phyloP scores from a whole-genome alignment of 2,329 filamentous ascomycete genomes.

The Curvularia spicifera region DNA sequence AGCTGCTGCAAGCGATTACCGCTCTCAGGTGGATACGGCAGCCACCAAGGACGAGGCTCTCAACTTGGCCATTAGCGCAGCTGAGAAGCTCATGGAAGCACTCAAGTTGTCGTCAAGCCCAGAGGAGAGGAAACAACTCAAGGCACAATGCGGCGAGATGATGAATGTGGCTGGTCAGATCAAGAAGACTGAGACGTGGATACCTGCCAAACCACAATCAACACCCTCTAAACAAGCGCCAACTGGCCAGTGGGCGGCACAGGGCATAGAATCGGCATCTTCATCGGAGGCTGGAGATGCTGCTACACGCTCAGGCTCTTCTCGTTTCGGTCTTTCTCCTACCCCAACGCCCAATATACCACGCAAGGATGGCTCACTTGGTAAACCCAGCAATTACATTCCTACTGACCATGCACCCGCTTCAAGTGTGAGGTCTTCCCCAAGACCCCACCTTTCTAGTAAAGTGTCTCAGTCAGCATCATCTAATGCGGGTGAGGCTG shows the following conservation, averaged over 20 bases:
- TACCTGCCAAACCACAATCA: constrained; percentile 16
- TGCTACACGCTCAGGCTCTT: constrained; percentile 14
- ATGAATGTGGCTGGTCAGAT: constrained; percentile 77
- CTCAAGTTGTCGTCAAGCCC: constrained; percentile 65
- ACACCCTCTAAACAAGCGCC: constrained; percentile 18
- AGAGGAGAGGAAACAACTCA: constrained; percentile 70
- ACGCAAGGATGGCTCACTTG: constrained; percentile 17
- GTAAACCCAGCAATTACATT: not conserved
- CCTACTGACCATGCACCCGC: not conserved
- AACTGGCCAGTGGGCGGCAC: constrained; percentile 33
- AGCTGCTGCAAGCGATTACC: constrained; percentile 39
- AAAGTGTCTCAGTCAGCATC: not conserved
- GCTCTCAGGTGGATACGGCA: constrained; percentile 57
- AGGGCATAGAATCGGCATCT: constrained; percentile 20
- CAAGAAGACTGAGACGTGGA: constrained; percentile 58
- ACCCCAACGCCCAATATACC: constrained; percentile 15
- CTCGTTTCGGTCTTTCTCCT: constrained; percentile 17
- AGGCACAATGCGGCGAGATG: constrained; percentile 71
- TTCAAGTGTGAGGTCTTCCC: not conserved
- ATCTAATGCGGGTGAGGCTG: not conserved
- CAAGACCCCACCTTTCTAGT: not conserved
- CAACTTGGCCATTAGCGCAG: constrained; percentile 74
- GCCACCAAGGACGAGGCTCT: constrained; percentile 69
- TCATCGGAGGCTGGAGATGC: constrained; percentile 5
- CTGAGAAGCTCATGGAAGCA: constrained; percentile 82